Conservation (phyloP, 495 filamentous ascomycete species). For the Tricharina praecox region DNA sequence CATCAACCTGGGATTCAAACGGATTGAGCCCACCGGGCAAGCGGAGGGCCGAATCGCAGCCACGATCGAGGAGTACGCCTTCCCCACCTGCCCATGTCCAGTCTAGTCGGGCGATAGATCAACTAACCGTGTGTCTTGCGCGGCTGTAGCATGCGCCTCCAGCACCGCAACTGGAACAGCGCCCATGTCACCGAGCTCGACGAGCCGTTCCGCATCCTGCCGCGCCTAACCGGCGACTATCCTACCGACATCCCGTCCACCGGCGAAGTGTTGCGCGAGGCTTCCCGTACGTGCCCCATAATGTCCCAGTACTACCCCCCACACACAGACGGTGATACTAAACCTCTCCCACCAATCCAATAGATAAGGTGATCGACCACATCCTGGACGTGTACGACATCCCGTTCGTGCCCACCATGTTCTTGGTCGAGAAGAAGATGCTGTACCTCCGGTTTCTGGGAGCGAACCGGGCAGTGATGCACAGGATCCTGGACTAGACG, state of each 20-base stretch:
- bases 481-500: slow-evolving; percentile 24
- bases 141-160: slow-evolving; percentile 12
- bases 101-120: not conserved
- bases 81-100: not conserved
- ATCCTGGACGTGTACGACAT: slow-evolving; percentile 23
- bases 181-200: slow-evolving; percentile 17
- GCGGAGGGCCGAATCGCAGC: slow-evolving; percentile 9
- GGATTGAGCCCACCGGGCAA: slow-evolving; percentile 12
- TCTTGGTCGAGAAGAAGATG: slow-evolving; percentile 24
- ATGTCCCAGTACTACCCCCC: too few relatives aligned
- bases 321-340: too few relatives aligned
- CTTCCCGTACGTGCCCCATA: slow-evolving; percentile 17
- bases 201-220: slow-evolving; percentile 15
- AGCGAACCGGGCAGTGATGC: slow-evolving; percentile 22
- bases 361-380: slow-evolving; percentile 20
- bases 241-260: slow-evolving; percentile 11
- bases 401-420: slow-evolving; percentile 25
- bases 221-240: slow-evolving; percentile 15
- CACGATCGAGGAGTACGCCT: slow-evolving; percentile 14
- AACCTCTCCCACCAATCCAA: too few relatives aligned
- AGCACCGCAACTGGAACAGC: slow-evolving; percentile 17
- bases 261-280: slow-evolving; percentile 10
- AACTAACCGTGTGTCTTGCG: not conserved
- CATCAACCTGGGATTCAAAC: slow-evolving; percentile 16
- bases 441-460: slow-evolving; percentile 23